Base-by-base conservation (phyloP, 495 filamentous ascomycete genomes). In the Bathelium albidoporum region DNA sequence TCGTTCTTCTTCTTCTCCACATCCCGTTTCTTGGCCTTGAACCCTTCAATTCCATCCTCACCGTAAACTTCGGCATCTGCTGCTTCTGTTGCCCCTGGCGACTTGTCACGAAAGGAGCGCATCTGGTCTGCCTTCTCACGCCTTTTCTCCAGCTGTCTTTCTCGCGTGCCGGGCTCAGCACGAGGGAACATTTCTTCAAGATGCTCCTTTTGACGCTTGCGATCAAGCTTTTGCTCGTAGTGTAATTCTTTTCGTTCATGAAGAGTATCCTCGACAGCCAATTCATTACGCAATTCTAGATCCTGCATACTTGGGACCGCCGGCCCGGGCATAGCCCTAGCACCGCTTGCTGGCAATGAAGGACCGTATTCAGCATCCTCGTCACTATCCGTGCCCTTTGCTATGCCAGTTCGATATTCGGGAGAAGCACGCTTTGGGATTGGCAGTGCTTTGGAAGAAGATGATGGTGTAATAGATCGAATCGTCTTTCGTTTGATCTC, bases 71-170 rank as follows among this genome's bases (percentile, higher is more conserved):
- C 84, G 1, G 69, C 66, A 31, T 88, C 88, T 0, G 71, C 73
- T 0, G 87, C 77, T 61, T 88, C 87, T 14, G 68, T 73, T n/a
- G 73, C 79, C 1, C 79, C 84, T 1, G 80, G 80, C 26, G 79
- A 82, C 68, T 77, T 80, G 9, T 89, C 83, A 1, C 83, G 75
- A 65, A 87, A 89, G 22, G 74, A 75, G 7, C 78, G 73, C 75
- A 87, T 82, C 0, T 78, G 70, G 4, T 75, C 78, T 1, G 83
- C 78, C 4, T 71, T 74, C 62, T 87, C 85, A 12, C 76, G 76
- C 58, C 85, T 86, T 79, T 96, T 96, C 78, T 98, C 93, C 3
- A 98, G 79, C 61, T 84, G 83, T 10, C 93, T 84, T 73, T 95
- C 94, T 29, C 86, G 84, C 1, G 90, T 91, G 0, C 93, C 91